These are phyloP conservation scores for Boletus eberwhitei DNA, from an alignment of 768 basidiomycete species.

Conservation along the genomic window DNA sequence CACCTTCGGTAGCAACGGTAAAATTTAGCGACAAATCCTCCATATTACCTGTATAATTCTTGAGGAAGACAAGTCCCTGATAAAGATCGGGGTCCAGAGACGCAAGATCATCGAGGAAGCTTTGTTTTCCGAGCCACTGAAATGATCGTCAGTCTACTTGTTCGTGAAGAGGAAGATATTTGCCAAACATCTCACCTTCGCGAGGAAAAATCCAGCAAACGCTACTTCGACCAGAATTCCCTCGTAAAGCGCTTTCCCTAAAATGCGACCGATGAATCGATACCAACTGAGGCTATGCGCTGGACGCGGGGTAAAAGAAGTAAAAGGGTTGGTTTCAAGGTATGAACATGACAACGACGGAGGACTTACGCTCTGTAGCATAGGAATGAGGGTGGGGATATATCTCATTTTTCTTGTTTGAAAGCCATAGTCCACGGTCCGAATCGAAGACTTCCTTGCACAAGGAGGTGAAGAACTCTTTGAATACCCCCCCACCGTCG, in stretches of 20 bases:
- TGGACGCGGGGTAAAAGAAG: slow-evolving; percentile 27
- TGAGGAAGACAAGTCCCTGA: slow-evolving; percentile 86
- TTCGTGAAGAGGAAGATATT: background rate
- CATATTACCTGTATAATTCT: slow-evolving; percentile 82
- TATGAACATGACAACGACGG: background rate
- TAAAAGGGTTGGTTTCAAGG: background rate
- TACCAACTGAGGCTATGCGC: slow-evolving; percentile 90
- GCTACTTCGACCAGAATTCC: slow-evolving; percentile 93
- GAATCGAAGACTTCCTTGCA: slow-evolving; percentile 94
- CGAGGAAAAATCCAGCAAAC: slow-evolving; percentile 93
- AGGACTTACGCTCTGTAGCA: slow-evolving; percentile 73
- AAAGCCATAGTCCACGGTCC: slow-evolving; percentile 90
- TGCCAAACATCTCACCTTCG: slow-evolving; percentile 52
- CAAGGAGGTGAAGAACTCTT: slow-evolving; percentile 93
- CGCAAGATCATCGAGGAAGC: slow-evolving; percentile 87
- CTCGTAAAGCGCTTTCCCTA: slow-evolving; percentile 96
- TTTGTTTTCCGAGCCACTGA: slow-evolving; percentile 90
- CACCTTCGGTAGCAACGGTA: slow-evolving; percentile 82
- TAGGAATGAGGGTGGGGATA: slow-evolving; percentile 94
- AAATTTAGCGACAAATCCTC: slow-evolving; percentile 92
- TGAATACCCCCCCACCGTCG: slow-evolving; percentile 96
- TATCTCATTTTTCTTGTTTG: slow-evolving; percentile 86
- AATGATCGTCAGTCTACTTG: background rate
- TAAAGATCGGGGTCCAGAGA: slow-evolving; percentile 93
- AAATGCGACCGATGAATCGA: slow-evolving; percentile 85